These are phyloP conservation scores for Rhizopus arrhizus DNA, from an alignment of 371 early-diverging fungal species.

Conservation along the genomic window DNA sequence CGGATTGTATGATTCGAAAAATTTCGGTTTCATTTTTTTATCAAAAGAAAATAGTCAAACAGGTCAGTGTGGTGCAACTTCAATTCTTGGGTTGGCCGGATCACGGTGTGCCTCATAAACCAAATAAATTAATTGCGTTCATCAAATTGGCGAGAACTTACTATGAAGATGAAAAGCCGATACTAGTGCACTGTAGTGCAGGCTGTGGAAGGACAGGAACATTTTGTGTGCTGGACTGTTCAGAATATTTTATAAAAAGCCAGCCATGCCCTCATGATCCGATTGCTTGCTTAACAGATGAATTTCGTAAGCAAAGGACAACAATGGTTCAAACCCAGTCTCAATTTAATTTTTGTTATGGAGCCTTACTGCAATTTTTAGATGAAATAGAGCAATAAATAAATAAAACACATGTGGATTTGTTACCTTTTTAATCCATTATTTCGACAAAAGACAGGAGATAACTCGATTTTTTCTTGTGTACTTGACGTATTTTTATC, in stretches of 20 bases:
- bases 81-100: constrained; percentile 92
- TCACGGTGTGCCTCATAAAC: constrained; percentile 70
- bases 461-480: not conserved
- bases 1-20: constrained; percentile 18
- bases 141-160: constrained; percentile 41
- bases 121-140: constrained; percentile 49
- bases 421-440: not conserved
- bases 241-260: constrained; percentile 7
- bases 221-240: constrained; percentile 66
- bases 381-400: constrained; percentile 4
- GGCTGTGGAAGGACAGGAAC: constrained; percentile 98
- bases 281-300: constrained; percentile 64
- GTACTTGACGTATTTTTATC: not conserved
- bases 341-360: constrained; percentile 88
- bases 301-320: constrained; percentile 82
- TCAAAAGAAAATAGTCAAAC: constrained; percentile 20
- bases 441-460: not conserved
- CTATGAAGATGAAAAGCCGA: constrained; percentile 43
- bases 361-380: constrained; percentile 56
- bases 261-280: constrained; percentile 51
- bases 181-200: constrained; percentile 85
- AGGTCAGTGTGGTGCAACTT: constrained; percentile 62
- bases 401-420: not conserved
- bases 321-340: constrained; percentile 84
- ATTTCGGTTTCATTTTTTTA: constrained; percentile 18